Conservation (phyloP, 768 basidiomycete genomes). For the Auriscalpium vulgare region DNA sequence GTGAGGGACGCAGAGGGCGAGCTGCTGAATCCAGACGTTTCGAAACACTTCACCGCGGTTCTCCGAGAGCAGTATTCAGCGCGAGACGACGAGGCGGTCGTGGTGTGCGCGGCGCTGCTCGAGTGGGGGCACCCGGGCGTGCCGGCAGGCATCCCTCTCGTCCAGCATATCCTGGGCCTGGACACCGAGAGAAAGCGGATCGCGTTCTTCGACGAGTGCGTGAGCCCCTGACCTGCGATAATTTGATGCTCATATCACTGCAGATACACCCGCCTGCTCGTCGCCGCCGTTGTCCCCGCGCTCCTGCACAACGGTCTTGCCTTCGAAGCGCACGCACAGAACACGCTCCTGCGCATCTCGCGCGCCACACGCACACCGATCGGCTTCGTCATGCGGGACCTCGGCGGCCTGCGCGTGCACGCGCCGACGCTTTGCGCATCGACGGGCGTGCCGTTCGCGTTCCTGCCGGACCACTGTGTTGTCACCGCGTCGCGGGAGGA, state of each 20-base stretch:
- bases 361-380: constrained; percentile 31
- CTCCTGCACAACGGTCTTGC: constrained; percentile 48
- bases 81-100: constrained; percentile 32
- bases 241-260: neutral
- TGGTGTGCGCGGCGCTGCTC: constrained; percentile 44
- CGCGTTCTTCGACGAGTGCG: constrained; percentile 40
- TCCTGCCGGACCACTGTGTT: constrained; percentile 47
- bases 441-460: constrained; percentile 42
- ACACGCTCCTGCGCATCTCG: constrained; percentile 42
- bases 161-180: constrained; percentile 38
- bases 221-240: neutral
- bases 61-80: constrained; percentile 37
- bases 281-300: constrained; percentile 44
- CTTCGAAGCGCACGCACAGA: constrained; percentile 57
- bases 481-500: constrained; percentile 40
- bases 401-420: constrained; percentile 51
- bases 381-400: constrained; percentile 49
- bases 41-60: constrained; percentile 47
- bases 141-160: constrained; percentile 35
- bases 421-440: constrained; percentile 39
- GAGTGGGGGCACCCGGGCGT: constrained; percentile 41
- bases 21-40: constrained; percentile 33
- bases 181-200: constrained; percentile 38
- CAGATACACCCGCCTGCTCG: constrained; percentile 45
- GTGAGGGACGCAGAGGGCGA: constrained; percentile 9